phyloP scores from a whole-genome alignment of 2,329 filamentous ascomycete species.

The Xylariaceae sp. region DNA sequence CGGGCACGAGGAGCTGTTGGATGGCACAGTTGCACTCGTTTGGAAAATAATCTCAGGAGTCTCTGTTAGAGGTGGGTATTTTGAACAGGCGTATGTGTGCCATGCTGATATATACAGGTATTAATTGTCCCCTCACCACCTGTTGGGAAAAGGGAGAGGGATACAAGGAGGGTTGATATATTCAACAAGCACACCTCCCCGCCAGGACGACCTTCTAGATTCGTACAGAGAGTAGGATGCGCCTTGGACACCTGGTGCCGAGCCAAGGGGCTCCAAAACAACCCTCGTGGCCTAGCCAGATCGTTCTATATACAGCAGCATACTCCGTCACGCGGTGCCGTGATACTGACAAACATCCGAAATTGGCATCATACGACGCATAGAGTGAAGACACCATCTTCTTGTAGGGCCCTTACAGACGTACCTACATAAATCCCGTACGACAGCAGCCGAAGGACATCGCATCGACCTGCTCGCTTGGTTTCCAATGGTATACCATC shows the following conservation, averaged over 20 bases:
- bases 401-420: neutral
- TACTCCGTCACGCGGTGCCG: neutral
- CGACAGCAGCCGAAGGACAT: neutral
- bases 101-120: neutral
- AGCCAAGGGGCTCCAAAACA: neutral
- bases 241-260: neutral
- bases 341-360: neutral
- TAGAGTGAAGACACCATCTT: neutral
- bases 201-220: neutral
- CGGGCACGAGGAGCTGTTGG: neutral
- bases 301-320: neutral
- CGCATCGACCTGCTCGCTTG: constrained; percentile 3
- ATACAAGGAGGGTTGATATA: neutral
- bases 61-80: neutral
- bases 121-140: neutral
- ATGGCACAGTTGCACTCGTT: neutral
- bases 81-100: neutral
- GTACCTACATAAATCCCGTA: constrained; percentile 7
- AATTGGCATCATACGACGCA: constrained; percentile 9
- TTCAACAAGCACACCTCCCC: neutral
- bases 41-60: neutral
- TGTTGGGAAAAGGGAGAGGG: neutral
- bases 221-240: neutral
- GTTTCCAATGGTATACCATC: neutral
- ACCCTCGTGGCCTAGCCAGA: neutral